Evolutionary conservation across 805 yeast genomes (phyloP), one percentile per base, ranked within the genome.

Genomic region (Zygosaccharomyces kombuchaensis): DNA sequence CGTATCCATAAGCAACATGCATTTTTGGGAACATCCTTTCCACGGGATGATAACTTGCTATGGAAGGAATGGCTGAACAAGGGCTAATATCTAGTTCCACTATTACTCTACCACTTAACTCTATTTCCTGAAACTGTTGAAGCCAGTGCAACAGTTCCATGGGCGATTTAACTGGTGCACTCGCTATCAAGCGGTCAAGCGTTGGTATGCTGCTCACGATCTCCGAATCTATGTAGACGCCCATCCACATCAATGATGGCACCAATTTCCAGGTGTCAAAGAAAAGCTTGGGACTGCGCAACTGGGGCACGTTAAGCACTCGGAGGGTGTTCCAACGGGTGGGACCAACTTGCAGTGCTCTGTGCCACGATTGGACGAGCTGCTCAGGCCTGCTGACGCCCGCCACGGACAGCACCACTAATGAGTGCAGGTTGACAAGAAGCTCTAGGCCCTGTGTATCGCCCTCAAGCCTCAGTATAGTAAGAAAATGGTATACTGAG

Each of bases 201-300:
- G 21, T 23, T n/a, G 51, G 48, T 16, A 51, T 42, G 13, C 44
- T 31, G 9, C 14, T 19, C 17, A 48, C 36, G 9, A 13, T 26
- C 2, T 29, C 25, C 5, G 47, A 34, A 6, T 29, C 40, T n/a
- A 48, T 27, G 8, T 40, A 39, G 12, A 36, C 43, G 7, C 35
- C 40, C 30, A 53, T 34, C 32, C 22, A 30, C 9, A 21, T 17
- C 14, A 56, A 30, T 5, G 51, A 43, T 1, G 54, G 53, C 7
- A 54, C 30, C 9, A 45, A 12, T 3, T 13, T 9, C 29, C 48
- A 36, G 2, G 44, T 13, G 8, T 56, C 53, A 41, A 43, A 45
- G 30, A 54, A 38, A 10, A 50, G 10, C 35, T 43, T 52, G 2
- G 50, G 50, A 34, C 40, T 51, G 10, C 34, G 37, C 16, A 55